Percentiles rank a stretch among this genome's conserved stretches.
Evolutionary conservation across 305 asterid species (phyloP).

Genomic region (Withania somnifera): DNA sequence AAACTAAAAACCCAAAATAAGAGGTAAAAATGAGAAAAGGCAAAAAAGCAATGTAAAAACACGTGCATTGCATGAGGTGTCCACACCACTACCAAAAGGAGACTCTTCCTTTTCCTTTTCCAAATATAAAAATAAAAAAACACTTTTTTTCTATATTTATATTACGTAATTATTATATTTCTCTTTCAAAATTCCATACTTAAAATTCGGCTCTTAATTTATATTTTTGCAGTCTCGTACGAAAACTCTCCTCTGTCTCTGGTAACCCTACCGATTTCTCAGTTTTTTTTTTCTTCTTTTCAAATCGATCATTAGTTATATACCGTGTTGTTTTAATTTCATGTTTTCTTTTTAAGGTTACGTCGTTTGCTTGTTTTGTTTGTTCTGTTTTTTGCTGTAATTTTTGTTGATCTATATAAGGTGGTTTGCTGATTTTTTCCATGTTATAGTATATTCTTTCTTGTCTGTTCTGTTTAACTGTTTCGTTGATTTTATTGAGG

Average conservation of each 20-base stretch:
- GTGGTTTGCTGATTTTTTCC: not conserved
- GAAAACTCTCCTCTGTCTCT: not conserved
- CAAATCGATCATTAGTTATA: not conserved
- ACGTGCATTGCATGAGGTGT: conserved; percentile 5
- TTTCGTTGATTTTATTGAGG: not conserved
- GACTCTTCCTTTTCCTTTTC: not conserved
- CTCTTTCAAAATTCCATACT: not conserved
- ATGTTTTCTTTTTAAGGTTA: not conserved
- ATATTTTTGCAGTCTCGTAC: not conserved
- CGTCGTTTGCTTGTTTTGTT: not conserved
- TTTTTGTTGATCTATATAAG: not conserved
- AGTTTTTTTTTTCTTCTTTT: too few species aligned
- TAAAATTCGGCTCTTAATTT: not conserved
- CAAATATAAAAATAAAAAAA: not conserved
- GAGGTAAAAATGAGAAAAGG: not conserved
- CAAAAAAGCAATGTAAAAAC: not conserved
- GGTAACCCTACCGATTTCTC: not conserved
- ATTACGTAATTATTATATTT: not conserved
- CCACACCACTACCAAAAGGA: not conserved
- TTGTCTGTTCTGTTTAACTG: not conserved
- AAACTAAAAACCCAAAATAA: not conserved
- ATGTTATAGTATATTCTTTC: not conserved
- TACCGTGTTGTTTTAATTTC: not conserved
- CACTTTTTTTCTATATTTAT: not conserved
- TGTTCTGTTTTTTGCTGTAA: not conserved